Conservation (phyloP, 1,284 basidiomycete species). For the Athelia psychrophila region DNA sequence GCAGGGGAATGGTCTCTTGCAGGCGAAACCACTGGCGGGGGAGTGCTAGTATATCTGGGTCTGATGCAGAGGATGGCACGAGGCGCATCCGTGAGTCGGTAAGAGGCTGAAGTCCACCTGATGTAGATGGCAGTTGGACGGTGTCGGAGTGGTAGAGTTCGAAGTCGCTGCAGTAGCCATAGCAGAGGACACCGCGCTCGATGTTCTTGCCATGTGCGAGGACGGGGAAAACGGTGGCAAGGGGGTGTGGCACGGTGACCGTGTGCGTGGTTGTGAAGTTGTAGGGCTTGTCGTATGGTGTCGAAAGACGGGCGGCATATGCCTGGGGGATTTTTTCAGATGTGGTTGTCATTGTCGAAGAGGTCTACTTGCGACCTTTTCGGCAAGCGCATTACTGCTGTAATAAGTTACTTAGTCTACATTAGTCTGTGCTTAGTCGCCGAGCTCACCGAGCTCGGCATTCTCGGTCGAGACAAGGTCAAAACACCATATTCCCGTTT, state of each 20-base stretch:
- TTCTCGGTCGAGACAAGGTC: no score
- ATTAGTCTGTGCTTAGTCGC: no score
- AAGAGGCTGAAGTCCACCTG: constrained; percentile 9
- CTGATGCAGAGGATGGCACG: constrained; percentile 2
- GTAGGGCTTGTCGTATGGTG: no score
- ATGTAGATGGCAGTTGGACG: constrained; percentile 14
- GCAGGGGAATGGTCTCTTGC: constrained; percentile 28
- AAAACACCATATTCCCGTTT: no score
- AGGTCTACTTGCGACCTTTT: no score
- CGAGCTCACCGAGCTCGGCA: no score
- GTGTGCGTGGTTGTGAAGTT: constrained; percentile 29
- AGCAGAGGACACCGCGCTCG: constrained; percentile 28
- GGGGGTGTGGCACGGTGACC: constrained; percentile 25
- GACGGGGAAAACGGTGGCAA: constrained; percentile 23
- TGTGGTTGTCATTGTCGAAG: no score
- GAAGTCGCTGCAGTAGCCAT: constrained; percentile 23
- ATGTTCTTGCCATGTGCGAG: constrained; percentile 28
- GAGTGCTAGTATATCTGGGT: constrained; percentile 7
- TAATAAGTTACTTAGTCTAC: no score
- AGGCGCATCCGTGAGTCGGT: constrained; percentile 15
- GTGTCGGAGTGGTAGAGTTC: constrained; percentile 21
- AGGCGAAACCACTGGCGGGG: constrained; percentile 28
- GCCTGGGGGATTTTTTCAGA: no score
- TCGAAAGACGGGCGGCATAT: no score
- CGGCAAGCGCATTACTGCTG: no score